Evolutionary conservation across 345 rosid species (phyloP).

Genomic region (Boechera stricta): DNA sequence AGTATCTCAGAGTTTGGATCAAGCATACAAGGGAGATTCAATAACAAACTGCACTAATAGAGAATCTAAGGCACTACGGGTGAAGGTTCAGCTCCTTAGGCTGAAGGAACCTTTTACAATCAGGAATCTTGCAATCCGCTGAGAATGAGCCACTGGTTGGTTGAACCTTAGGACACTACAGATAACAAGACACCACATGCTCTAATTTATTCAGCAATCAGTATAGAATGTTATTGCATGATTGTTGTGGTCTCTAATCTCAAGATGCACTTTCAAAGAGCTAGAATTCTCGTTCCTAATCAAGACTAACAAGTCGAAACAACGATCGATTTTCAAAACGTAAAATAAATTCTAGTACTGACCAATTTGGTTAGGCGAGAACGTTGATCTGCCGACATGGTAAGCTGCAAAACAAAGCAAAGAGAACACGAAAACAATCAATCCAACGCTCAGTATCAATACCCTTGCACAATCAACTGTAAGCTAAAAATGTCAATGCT

Average conservation of each 20-base stretch:
- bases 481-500: constrained; percentile 18
- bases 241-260: background rate
- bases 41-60: constrained; percentile 17
- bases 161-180: constrained; percentile 20
- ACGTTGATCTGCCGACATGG: constrained; percentile 83
- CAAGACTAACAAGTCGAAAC: constrained; percentile 19
- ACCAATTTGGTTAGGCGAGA: constrained; percentile 88
- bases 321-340: background rate
- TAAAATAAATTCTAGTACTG: constrained; percentile 40
- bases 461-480: background rate
- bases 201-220: background rate
- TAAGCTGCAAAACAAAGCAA: constrained; percentile 63
- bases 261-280: constrained; percentile 16
- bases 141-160: background rate
- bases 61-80: constrained; percentile 12
- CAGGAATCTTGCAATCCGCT: constrained; percentile 16
- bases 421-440: constrained; percentile 11
- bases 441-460: constrained; percentile 13
- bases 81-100: constrained; percentile 16
- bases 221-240: constrained; percentile 6
- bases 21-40: constrained; percentile 7
- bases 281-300: background rate
- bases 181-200: constrained; percentile 25
- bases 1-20: constrained; percentile 25
- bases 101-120: constrained; percentile 2